These are phyloP conservation scores for Corchorus olitorius DNA, from an alignment of 345 rosid genomes.

Conservation along the genomic window DNA sequence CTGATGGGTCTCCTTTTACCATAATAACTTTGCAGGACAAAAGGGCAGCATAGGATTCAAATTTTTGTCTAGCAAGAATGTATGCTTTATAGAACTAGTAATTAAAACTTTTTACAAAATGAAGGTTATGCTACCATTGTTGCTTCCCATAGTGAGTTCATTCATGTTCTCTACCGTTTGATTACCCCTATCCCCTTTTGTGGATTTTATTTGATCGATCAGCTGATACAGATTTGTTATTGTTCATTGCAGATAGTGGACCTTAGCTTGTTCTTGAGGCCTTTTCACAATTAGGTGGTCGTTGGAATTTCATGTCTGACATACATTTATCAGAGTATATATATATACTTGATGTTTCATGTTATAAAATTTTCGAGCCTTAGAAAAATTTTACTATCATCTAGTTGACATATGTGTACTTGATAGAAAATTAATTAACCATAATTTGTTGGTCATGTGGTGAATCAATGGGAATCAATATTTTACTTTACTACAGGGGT, in stretches of 20 bases:
- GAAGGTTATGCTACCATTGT: not conserved
- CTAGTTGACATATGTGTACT: not conserved
- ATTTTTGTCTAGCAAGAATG: conserved; percentile 6
- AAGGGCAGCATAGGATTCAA: not conserved
- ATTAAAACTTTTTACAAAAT: not conserved
- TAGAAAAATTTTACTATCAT: not conserved
- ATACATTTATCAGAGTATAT: not conserved
- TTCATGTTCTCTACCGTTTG: not conserved
- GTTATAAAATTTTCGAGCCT: not conserved
- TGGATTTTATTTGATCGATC: not conserved
- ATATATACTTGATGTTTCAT: not conserved
- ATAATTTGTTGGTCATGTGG: not conserved
- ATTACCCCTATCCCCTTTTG: not conserved
- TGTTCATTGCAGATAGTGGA: conserved; percentile 8
- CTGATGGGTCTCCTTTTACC: not conserved
- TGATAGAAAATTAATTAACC: not conserved
- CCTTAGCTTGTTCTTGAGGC: not conserved
- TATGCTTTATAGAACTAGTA: not conserved
- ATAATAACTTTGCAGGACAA: conserved; percentile 5
- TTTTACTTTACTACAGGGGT: not conserved
- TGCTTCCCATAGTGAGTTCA: not conserved
- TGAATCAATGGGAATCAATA: not conserved
- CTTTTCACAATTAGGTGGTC: not conserved
- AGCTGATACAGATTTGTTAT: not conserved
- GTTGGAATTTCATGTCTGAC: not conserved